Evolutionary conservation across 2,329 filamentous ascomycete genomes (phyloP).

Genomic region (Monosporascus sp.): DNA sequence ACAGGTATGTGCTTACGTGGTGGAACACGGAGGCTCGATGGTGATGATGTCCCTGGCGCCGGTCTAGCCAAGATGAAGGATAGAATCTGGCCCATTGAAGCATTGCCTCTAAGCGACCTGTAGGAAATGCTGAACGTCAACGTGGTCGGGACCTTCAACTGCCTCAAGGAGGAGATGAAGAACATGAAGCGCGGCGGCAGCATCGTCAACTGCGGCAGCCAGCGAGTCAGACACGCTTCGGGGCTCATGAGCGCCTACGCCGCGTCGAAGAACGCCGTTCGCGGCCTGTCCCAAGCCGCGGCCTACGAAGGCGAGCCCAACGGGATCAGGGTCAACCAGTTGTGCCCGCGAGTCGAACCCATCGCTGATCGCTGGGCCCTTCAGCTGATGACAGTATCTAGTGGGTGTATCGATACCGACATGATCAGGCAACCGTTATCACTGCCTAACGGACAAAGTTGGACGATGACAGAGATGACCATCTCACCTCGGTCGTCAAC

Average conservation of each 20-base stretch:
- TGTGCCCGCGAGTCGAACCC: constrained; percentile 9
- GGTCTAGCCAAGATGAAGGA: background rate
- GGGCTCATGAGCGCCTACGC: constrained; percentile 22
- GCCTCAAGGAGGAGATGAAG: constrained; percentile 39
- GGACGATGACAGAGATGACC: constrained; percentile 1
- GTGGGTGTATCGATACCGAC: constrained; percentile 5
- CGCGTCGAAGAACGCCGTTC: constrained; percentile 23
- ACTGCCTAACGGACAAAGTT: constrained; percentile 2
- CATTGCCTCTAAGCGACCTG: constrained; percentile 32
- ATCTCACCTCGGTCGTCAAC: constrained; percentile 15
- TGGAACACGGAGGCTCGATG: background rate
- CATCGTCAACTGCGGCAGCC: constrained; percentile 39
- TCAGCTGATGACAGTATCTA: background rate
- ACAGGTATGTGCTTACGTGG: constrained; percentile 20
- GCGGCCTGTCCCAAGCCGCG: constrained; percentile 22
- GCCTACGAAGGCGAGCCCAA: constrained; percentile 21
- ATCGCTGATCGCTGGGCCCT: too few species aligned
- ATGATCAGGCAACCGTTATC: constrained; percentile 3
- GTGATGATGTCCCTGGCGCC: too few species aligned
- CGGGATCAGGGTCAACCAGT: constrained; percentile 14
- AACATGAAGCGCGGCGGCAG: constrained; percentile 31
- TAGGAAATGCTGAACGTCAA: constrained; percentile 37
- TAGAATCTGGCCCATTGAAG: constrained; percentile 5
- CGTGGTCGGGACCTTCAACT: constrained; percentile 41
- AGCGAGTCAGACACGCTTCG: constrained; percentile 32